Percentiles rank a stretch among this genome's conserved stretches.
Evolutionary conservation across 495 filamentous ascomycete species (phyloP).

Genomic region (Neurospora terricola): DNA sequence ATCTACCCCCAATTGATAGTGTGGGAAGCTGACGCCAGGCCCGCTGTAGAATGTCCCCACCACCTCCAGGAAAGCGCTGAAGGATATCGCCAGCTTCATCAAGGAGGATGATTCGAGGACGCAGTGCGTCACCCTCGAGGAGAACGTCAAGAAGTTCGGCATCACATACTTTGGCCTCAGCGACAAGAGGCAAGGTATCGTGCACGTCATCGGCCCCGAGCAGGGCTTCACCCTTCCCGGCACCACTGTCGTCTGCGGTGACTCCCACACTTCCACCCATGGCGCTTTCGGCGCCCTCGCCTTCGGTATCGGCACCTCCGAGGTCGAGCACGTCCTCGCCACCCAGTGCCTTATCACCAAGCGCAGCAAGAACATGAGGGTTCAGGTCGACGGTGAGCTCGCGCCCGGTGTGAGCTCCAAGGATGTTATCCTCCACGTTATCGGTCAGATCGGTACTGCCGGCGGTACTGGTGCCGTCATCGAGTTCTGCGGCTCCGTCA

Average conservation of each 20-base stretch:
- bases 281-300: slow-evolving; percentile 93
- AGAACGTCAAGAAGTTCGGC: slow-evolving; percentile 94
- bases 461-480: slow-evolving; percentile 92
- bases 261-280: slow-evolving; percentile 96
- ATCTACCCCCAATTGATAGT: not conserved
- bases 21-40: slow-evolving; percentile 5
- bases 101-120: slow-evolving; percentile 86
- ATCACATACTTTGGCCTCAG: slow-evolving; percentile 95
- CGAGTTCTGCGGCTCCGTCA: slow-evolving; percentile 92
- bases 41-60: slow-evolving; percentile 73
- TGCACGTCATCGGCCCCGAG: slow-evolving; percentile 98
- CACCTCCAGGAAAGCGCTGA: slow-evolving; percentile 77
- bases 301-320: slow-evolving; percentile 95
- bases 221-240: slow-evolving; percentile 97
- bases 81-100: slow-evolving; percentile 78
- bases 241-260: slow-evolving; percentile 94
- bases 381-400: slow-evolving; percentile 87
- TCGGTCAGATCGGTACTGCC: slow-evolving; percentile 90
- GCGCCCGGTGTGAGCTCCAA: slow-evolving; percentile 91
- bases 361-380: slow-evolving; percentile 95
- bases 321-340: slow-evolving; percentile 96
- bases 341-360: slow-evolving; percentile 92
- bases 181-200: slow-evolving; percentile 95
- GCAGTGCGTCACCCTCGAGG: slow-evolving; percentile 90
- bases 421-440: slow-evolving; percentile 89